Base-by-base conservation (phyloP, 352 stramenopile genomes). In the Phytophthora meadii region DNA sequence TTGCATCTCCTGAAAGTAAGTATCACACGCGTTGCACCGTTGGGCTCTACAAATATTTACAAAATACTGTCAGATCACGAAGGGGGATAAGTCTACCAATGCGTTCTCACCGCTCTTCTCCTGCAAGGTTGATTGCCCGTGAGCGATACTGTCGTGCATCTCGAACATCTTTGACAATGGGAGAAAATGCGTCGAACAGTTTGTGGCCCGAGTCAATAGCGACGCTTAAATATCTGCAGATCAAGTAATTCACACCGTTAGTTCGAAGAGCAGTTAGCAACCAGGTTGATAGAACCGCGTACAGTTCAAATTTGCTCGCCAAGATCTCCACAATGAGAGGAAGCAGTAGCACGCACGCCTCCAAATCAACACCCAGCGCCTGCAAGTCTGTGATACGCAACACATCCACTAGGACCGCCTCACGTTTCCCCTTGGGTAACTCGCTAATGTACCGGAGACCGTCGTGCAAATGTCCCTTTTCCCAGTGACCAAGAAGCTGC, bases 331-430 rank as follows among this genome's bases (percentile, higher is more conserved):
- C 57, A n/a, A 92, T 76, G 11, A 95, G 76, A 22, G 84, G 85
- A n/a, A 95, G 70, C n/a, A 95, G 60, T 52, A 95, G 34, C 11
- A 87, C 72, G 39, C 85, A 93, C 4, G 65, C 79, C 60, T 95
- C 87, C 30, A 95, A 58, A 54, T 95, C 87, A 15, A 95, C 58
- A 2, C 79, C 82, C 4, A 94, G 54, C 4, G 79, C 67, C 40
- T 82, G 65, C 6, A 93, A 70, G 27, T 94, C 84, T 4, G 82
- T 83, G n/a, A 77, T 74, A 28, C 74, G 77, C 41, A 95, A 60
- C 6, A 95, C 58, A 51, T 95, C 87, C 27, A 92, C 82, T 7
- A 92, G 66, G 4, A 94, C 57, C 14, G 87, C 82, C 51, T 94
- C 87, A 9, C 83, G 76, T 42, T 89, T 94, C 6, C 87, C 84